Base-by-base conservation (phyloP, 192 early-diverging fungal species). In the Chytriomyces sp. region DNA sequence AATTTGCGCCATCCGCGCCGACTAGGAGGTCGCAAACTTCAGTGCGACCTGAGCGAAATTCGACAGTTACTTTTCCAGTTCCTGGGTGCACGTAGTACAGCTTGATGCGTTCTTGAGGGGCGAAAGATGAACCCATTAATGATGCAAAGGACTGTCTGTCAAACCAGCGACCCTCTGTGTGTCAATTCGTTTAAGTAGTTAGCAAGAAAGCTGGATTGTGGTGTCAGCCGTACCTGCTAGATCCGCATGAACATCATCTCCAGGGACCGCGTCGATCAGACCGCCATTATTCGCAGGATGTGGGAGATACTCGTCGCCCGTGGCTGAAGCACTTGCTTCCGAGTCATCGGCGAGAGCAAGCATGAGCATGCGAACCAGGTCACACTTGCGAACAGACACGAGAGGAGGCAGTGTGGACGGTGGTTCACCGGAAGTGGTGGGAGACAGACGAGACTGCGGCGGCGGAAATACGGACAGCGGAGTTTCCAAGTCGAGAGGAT, bases 1-100 rank as follows among this genome's bases (percentile, higher is more conserved):
- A 88, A 53, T 85, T 49, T 18, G 79, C 49, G 18, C 87, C 87
- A 62, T 88, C 87, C 3, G 83, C 83, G 28, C 83, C 83, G 77
- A 88, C 76, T 11, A 88, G 59, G 72, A 88, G 77, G 45, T 71
- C 62, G 16, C 83, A 69, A 20, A 64, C 50, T 46, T 84, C 85
- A 16, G 75, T 76, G 18, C 64, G 49, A 18, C 85, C 87, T 50
- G 85, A 87, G 24, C 61, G 62, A 66, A 88, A 86, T 50, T 69
- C 66, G 11, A 79, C 75, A 6, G 80, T 82, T 4, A 85, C 82
- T 16, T 66, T 78, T 44, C 87, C 87, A 20, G 80, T 72, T 49
- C 63, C 60, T 23, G 82, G 79, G 53, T 83, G 83, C 28, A 86
- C 79, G 66, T 79, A 75, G 74, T 66, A 84, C 6, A 80, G 80